Conservation (phyloP, 495 filamentous ascomycete species). For the Mytilinidion resinicola region DNA sequence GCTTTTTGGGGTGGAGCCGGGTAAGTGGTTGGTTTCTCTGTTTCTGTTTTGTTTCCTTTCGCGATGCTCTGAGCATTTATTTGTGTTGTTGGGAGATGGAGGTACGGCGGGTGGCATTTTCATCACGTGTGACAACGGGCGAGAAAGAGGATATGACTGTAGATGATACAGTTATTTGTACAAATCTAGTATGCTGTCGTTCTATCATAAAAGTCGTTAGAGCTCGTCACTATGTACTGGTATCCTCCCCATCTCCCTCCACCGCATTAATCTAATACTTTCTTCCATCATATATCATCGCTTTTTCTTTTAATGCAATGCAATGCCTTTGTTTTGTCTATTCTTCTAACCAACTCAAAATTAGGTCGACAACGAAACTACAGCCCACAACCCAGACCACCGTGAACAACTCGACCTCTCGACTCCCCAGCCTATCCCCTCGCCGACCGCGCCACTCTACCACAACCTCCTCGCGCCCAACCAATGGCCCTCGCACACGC, state of each 20-base stretch:
- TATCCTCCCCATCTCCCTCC: too few relatives aligned
- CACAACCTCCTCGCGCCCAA: slow-evolving; percentile 78
- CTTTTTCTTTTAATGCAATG: neutral
- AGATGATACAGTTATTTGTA: neutral
- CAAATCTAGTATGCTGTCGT: neutral
- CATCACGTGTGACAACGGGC: neutral
- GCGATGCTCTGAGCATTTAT: neutral
- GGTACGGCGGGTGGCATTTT: too few relatives aligned
- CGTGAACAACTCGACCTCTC: slow-evolving; percentile 90
- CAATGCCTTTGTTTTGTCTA: neutral
- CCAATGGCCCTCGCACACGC: slow-evolving; percentile 71
- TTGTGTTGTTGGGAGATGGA: neutral
- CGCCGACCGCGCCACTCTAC: slow-evolving; percentile 60
- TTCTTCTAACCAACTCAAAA: neutral
- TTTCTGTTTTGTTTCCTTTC: slow-evolving; percentile 5
- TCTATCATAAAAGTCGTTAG: too few relatives aligned
- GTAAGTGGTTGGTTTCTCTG: slow-evolving; percentile 23
- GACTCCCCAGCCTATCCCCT: slow-evolving; percentile 64
- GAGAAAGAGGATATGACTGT: neutral
- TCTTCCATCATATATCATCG: neutral
- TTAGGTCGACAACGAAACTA: slow-evolving; percentile 40
- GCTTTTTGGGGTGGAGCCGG: slow-evolving; percentile 38
- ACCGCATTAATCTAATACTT: neutral
- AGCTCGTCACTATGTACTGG: too few relatives aligned
- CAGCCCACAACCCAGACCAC: slow-evolving; percentile 47